A percentile compares a stretch with the other conserved stretches of the same genome.
Conservation (phyloP, 139 green algal genomes). For the Axilococcus clingmanii region DNA sequence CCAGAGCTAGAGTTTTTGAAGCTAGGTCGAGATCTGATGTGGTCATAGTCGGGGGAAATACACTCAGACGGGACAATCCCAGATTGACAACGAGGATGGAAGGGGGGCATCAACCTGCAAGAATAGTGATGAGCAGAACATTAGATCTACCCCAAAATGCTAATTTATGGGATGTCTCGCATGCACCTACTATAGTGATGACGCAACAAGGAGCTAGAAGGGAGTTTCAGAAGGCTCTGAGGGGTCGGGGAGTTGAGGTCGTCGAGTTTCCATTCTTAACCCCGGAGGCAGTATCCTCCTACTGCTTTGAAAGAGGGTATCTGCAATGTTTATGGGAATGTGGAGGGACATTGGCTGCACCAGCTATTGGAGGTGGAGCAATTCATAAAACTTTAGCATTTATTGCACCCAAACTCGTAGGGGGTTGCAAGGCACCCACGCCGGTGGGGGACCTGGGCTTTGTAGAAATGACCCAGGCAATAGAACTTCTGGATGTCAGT, state of each 20-base stretch:
- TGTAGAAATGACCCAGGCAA: constrained; percentile 91
- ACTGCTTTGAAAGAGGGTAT: constrained; percentile 87
- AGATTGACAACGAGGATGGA: constrained; percentile 85
- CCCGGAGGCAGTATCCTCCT: constrained; percentile 63
- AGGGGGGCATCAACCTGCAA: constrained; percentile 68
- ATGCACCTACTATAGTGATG: constrained; percentile 92
- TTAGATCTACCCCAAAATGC: constrained; percentile 84
- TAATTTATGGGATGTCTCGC: constrained; percentile 78
- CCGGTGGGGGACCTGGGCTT: constrained; percentile 94
- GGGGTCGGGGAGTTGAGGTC: constrained; percentile 78
- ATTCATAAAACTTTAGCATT: constrained; percentile 96
- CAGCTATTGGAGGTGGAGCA: constrained; percentile 67
- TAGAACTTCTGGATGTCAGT: constrained; percentile 52
- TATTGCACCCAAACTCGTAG: constrained; percentile 88
- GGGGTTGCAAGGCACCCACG: constrained; percentile 68
- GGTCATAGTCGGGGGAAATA: constrained; percentile 93
- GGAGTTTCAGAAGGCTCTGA: constrained; percentile 52
- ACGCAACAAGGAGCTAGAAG: constrained; percentile 78
- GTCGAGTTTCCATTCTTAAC: constrained; percentile 98
- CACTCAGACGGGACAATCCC: constrained; percentile 84
- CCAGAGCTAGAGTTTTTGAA: constrained; percentile 73
- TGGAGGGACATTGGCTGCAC: constrained; percentile 87
- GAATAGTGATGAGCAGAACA: constrained; percentile 87
- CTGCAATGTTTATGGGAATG: constrained; percentile 96
- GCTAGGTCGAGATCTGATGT: constrained; percentile 65